Conservation (phyloP, 495 filamentous ascomycete genomes). For the Lophium mytilinum region DNA sequence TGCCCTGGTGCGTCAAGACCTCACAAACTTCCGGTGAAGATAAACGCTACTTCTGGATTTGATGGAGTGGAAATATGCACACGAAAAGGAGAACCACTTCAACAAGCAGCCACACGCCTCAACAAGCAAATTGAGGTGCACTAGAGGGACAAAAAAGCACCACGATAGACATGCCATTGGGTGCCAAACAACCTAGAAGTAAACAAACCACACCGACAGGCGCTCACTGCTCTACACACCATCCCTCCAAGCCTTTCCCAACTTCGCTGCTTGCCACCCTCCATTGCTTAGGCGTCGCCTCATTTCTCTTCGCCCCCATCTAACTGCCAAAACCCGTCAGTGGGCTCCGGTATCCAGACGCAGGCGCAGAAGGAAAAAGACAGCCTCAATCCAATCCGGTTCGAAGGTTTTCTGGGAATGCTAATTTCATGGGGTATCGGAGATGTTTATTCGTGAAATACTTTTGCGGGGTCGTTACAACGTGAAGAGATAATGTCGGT, state of each 20-base stretch:
- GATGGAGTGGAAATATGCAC: too few relatives aligned
- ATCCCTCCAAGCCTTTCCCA: constrained; percentile 1
- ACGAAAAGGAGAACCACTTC: too few relatives aligned
- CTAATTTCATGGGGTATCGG: constrained; percentile 30
- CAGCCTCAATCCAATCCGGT: constrained; percentile 10
- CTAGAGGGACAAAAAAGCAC: too few relatives aligned
- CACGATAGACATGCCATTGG: too few relatives aligned
- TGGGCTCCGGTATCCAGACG: not conserved
- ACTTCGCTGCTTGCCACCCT: constrained; percentile 4
- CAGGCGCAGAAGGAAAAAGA: constrained; percentile 2
- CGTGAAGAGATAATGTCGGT: constrained; percentile 25
- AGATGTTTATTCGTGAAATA: constrained; percentile 27
- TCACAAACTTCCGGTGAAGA: too few relatives aligned
- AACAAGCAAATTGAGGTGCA: too few relatives aligned
- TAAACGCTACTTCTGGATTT: too few relatives aligned
- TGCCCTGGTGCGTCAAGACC: too few relatives aligned
- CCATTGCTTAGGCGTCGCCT: not conserved
- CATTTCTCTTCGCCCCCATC: too few relatives aligned
- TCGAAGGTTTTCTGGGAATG: constrained; percentile 27
- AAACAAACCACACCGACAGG: constrained; percentile 1
- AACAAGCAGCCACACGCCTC: too few relatives aligned
- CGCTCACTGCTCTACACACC: constrained; percentile 8
- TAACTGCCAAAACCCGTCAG: too few relatives aligned
- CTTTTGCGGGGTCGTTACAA: constrained; percentile 7
- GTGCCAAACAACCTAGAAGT: too few relatives aligned